Evolutionary conservation across 2,329 filamentous ascomycete species (phyloP).

Genomic region (Pseudomassariella vexata): DNA sequence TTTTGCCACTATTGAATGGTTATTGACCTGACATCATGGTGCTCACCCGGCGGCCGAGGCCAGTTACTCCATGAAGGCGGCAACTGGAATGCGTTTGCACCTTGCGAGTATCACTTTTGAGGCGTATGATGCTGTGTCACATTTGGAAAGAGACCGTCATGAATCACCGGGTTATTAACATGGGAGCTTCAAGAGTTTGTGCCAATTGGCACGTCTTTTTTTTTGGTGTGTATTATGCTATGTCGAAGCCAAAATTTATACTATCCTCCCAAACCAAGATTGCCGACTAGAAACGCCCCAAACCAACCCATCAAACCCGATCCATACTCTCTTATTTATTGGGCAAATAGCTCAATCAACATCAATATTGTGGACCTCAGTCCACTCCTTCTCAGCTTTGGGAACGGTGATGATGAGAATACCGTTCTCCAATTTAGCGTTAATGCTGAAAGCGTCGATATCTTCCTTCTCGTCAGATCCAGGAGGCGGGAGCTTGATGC

Average conservation of each 20-base stretch:
- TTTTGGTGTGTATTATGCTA: conserved; percentile 1
- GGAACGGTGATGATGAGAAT: conserved; percentile 72
- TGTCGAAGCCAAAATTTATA: background rate
- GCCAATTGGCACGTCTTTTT: too few species aligned
- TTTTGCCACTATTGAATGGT: background rate
- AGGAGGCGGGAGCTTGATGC: conserved; percentile 52
- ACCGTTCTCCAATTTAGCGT: conserved; percentile 73
- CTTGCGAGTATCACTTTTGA: too few species aligned
- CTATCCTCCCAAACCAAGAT: background rate
- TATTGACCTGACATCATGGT: too few species aligned
- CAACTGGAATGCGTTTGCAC: too few species aligned
- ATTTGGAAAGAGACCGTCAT: too few species aligned
- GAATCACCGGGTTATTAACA: too few species aligned
- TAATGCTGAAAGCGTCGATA: conserved; percentile 63
- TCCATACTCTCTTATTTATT: background rate
- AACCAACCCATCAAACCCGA: conserved; percentile 2
- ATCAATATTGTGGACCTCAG: conserved; percentile 55
- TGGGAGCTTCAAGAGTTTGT: too few species aligned
- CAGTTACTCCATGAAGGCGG: too few species aligned
- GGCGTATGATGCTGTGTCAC: too few species aligned
- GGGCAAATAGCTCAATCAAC: conserved; percentile 35
- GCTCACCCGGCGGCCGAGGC: too few species aligned
- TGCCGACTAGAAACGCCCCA: background rate
- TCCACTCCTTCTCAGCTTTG: conserved; percentile 63
- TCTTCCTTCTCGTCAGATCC: conserved; percentile 42